Base-by-base conservation (phyloP, 192 early-diverging fungal species). In the Phlyctochytrium planicorne region DNA sequence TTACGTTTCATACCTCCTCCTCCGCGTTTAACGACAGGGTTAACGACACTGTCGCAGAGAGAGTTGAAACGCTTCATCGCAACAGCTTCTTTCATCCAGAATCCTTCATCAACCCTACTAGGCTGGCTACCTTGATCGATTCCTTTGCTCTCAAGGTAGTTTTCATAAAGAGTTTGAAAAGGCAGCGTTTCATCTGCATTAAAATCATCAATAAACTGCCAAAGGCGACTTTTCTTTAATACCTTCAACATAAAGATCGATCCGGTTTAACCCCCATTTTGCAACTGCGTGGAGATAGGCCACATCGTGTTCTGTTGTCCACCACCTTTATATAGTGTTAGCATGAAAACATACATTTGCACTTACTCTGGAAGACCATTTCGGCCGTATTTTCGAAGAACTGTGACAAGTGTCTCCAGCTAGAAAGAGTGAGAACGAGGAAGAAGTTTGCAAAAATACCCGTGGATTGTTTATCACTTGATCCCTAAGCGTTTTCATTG, bases 261-360 rank as follows among this genome's bases (percentile, higher is more conserved):
- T 78, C 30, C 89, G 80, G 37, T 80, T 82, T 32, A 87, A 71
- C 24, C 91, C 91, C 73, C 87, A 90, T 62, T 84, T 85, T 34
- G 84, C 84, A 56, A 93, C 79, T 16, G 86, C 91, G 59, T 79
- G 75, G 59, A 93, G 68, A 59, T 92, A 87, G 27, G 79, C 82
- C 30, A 72, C 71, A 61, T 93, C 91, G 60, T 90, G 84, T 14
- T 81, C 76, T 17, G 84, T 78, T 35, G 86, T 77, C 91, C 91
- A 93, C 91, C 91, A 93, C 35, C 84, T 89, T 36, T 14, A 24
- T 12, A n/a, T 17, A 30, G 12, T 36, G 56, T 16, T 23, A 30
- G 25, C 10, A 31, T 23, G 23, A 30, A 27, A 14, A 23, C n/a
- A 62, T 12, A 35, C 4, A 30, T n/a, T 53, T 10, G 16, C n/a